Percentiles rank a stretch among this genome's conserved stretches.
phyloP scores from a whole-genome alignment of 2,329 filamentous ascomycete species.

The Whalleya microplaca region DNA sequence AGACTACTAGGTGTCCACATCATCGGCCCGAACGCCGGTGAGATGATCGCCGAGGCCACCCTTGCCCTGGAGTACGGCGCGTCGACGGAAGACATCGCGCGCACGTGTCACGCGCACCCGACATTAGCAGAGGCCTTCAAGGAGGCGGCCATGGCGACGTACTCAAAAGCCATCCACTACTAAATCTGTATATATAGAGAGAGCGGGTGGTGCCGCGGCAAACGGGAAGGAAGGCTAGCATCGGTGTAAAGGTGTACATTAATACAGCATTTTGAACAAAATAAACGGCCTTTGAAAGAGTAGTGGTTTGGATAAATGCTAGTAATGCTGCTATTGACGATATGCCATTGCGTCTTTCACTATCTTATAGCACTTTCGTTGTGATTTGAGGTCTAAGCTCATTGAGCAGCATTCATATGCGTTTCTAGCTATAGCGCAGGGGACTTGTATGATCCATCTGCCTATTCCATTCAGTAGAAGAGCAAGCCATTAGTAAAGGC shows the following conservation, averaged over 20 bases:
- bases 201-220: slow-evolving; percentile 18
- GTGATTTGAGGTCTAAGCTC: no score
- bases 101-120: slow-evolving; percentile 96
- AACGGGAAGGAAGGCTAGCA: slow-evolving; percentile 30
- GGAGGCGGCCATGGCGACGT: slow-evolving; percentile 98
- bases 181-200: slow-evolving; percentile 53
- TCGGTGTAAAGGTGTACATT: slow-evolving; percentile 41
- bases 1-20: slow-evolving; percentile 95
- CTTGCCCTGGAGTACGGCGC: slow-evolving; percentile 96
- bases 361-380: not conserved
- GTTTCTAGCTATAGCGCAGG: no score
- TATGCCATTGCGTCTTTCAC: not conserved
- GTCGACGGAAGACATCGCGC: slow-evolving; percentile 89
- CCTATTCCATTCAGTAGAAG: no score
- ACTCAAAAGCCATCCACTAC: slow-evolving; percentile 94
- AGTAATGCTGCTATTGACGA: not conserved
- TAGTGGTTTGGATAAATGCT: not conserved
- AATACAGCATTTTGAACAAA: slow-evolving; percentile 36
- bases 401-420: no score
- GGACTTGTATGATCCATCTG: no score
- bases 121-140: slow-evolving; percentile 98
- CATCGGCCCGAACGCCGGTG: slow-evolving; percentile 91
- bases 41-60: slow-evolving; percentile 99
- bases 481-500: no score
- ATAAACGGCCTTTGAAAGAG: slow-evolving; percentile 11